Evolutionary conservation across 352 stramenopile genomes (phyloP).

Genomic region (Globisporangium lucens): DNA sequence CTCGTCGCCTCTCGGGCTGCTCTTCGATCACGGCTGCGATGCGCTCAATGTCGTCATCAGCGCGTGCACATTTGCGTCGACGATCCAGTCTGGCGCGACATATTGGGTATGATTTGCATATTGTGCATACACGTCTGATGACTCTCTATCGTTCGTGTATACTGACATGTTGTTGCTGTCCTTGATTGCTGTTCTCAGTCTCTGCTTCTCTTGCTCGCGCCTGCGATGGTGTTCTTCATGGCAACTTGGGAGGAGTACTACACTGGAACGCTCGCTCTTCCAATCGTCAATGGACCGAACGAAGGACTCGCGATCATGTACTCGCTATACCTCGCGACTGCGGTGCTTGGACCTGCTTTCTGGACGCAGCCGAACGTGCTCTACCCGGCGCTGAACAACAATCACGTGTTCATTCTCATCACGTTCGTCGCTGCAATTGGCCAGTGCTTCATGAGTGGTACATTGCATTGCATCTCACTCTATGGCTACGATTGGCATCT

Average conservation of each 20-base stretch:
- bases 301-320: constrained; percentile 94
- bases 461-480: constrained; percentile 5
- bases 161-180: constrained; percentile 10
- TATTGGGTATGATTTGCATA: constrained; percentile 48
- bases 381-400: constrained; percentile 72
- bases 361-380: constrained; percentile 64
- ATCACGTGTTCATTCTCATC: constrained; percentile 73
- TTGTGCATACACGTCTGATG: not conserved
- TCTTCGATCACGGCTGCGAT: constrained; percentile 87
- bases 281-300: constrained; percentile 95
- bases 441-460: constrained; percentile 76
- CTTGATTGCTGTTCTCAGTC: constrained; percentile 40
- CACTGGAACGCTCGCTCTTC: constrained; percentile 93
- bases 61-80: constrained; percentile 81
- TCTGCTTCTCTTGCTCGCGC: constrained; percentile 61
- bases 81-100: constrained; percentile 79
- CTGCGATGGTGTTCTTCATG: constrained; percentile 94
- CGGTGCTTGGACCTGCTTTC: constrained; percentile 51
- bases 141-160: too few relatives aligned
- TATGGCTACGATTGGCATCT: not conserved
- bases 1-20: constrained; percentile 76
- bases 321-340: constrained; percentile 69
- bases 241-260: constrained; percentile 99
- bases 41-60: constrained; percentile 83
- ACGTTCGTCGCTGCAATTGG: constrained; percentile 60